Percentiles rank a stretch among this genome's conserved stretches.
These are phyloP conservation scores for Monosporascus sp. DNA, from an alignment of 2,329 filamentous ascomycete genomes.

Conservation along the genomic window DNA sequence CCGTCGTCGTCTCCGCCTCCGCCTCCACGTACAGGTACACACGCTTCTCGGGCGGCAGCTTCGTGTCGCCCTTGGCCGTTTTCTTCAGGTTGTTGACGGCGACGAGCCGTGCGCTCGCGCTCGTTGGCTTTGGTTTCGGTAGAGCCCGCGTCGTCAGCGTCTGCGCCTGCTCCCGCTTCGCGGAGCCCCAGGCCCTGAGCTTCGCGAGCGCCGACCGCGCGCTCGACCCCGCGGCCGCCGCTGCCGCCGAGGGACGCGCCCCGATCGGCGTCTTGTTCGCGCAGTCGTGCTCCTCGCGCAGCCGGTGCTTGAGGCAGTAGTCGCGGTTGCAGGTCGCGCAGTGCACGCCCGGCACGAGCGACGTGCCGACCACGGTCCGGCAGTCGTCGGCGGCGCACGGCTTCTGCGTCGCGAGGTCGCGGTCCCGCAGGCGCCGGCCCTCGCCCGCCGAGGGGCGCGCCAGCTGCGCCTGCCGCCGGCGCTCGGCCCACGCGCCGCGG, in stretches of 20 bases:
- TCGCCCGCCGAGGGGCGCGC: slow-evolving; percentile 49
- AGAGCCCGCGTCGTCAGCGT: slow-evolving; percentile 53
- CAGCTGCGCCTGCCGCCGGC: slow-evolving; percentile 49
- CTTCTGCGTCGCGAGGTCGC: slow-evolving; percentile 53
- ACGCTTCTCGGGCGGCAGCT: slow-evolving; percentile 74
- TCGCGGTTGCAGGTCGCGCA: slow-evolving; percentile 66
- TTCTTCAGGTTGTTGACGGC: slow-evolving; percentile 78
- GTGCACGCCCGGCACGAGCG: slow-evolving; percentile 62
- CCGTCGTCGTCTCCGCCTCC: slow-evolving; percentile 75
- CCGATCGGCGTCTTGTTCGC: slow-evolving; percentile 61
- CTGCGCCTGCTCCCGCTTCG: slow-evolving; percentile 63
- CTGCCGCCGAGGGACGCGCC: slow-evolving; percentile 36
- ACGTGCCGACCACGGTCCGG: slow-evolving; percentile 67
- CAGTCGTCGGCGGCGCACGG: slow-evolving; percentile 63
- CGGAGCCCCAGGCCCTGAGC: slow-evolving; percentile 73
- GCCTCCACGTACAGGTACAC: slow-evolving; percentile 89
- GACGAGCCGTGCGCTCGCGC: slow-evolving; percentile 58
- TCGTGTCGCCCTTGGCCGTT: slow-evolving; percentile 83
- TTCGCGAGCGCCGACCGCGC: slow-evolving; percentile 68
- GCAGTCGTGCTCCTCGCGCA: slow-evolving; percentile 81
- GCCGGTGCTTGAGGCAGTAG: slow-evolving; percentile 74
- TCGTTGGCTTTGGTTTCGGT: slow-evolving; percentile 59
- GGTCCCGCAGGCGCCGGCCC: slow-evolving; percentile 48
- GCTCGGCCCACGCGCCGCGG: slow-evolving; percentile 57
- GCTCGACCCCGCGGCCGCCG: slow-evolving; percentile 52